Evolutionary conservation across 2,329 filamentous ascomycete species (phyloP).

Genomic region (Phyllosticta capitalensis): DNA sequence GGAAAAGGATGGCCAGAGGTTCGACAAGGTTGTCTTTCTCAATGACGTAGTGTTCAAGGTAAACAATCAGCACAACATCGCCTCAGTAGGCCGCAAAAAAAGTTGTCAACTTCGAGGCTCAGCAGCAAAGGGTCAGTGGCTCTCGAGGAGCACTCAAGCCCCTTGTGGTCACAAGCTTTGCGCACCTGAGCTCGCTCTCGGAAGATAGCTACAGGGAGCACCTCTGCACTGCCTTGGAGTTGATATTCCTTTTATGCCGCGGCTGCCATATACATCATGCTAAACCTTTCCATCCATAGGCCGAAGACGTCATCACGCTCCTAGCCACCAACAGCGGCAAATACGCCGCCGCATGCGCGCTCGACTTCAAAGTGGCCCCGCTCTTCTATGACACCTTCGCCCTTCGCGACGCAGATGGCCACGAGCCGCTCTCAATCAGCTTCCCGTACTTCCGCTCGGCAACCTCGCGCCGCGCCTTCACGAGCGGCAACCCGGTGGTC

Average conservation of each 20-base stretch:
- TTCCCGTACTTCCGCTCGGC: slow-evolving; percentile 51
- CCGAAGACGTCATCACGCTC: slow-evolving; percentile 46
- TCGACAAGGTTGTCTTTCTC: slow-evolving; percentile 52
- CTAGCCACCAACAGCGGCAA: slow-evolving; percentile 48
- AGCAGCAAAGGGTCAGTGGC: too few species aligned
- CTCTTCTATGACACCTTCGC: slow-evolving; percentile 56
- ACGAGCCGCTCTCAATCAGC: slow-evolving; percentile 42
- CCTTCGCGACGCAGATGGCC: slow-evolving; percentile 43
- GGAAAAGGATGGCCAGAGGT: slow-evolving; percentile 37
- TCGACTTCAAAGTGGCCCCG: slow-evolving; percentile 49
- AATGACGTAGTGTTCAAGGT: slow-evolving; percentile 56
- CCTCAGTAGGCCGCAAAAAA: too few species aligned
- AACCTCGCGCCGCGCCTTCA: slow-evolving; percentile 45
- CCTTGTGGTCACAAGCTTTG: too few species aligned
- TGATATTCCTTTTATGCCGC: too few species aligned
- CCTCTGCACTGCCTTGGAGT: too few species aligned
- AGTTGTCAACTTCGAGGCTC: too few species aligned
- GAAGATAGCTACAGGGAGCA: too few species aligned
- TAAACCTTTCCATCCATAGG: too few species aligned
- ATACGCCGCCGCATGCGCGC: slow-evolving; percentile 53
- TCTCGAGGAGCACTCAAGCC: too few species aligned
- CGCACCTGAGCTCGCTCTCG: too few species aligned
- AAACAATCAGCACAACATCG: slow-evolving; percentile 14
- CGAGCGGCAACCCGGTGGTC: slow-evolving; percentile 43
- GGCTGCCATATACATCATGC: too few species aligned